These are phyloP conservation scores for Aspergillus sparsus DNA, from an alignment of 495 filamentous ascomycete species.

Conservation along the genomic window DNA sequence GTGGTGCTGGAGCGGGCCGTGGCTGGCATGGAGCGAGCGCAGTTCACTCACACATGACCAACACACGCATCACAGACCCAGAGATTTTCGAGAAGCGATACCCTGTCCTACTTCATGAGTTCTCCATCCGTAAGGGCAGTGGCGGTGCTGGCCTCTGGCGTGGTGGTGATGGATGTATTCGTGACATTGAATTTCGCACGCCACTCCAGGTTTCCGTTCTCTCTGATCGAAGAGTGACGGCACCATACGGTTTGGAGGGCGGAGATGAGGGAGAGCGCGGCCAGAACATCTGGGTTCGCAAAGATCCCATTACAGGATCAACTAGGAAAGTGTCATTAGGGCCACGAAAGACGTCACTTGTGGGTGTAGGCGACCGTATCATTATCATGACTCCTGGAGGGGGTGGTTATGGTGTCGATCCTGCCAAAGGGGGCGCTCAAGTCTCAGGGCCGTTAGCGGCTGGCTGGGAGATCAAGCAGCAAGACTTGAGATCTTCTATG, in stretches of 20 bases:
- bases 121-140: constrained; percentile 67
- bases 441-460: neutral
- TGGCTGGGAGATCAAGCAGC: constrained; percentile 10
- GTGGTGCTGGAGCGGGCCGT: constrained; percentile 79
- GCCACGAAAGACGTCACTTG: constrained; percentile 18
- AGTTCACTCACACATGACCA: constrained; percentile 95
- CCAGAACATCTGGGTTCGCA: constrained; percentile 23
- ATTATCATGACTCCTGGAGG: constrained; percentile 20
- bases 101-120: constrained; percentile 79
- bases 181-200: constrained; percentile 41
- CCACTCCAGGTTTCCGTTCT: constrained; percentile 84
- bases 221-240: constrained; percentile 78
- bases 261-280: constrained; percentile 16
- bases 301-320: constrained; percentile 18
- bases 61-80: constrained; percentile 90
- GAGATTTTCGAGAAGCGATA: constrained; percentile 93
- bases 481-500: constrained; percentile 12
- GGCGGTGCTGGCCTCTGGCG: constrained; percentile 32
- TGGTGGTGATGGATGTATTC: constrained; percentile 39
- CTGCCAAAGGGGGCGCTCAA: neutral
- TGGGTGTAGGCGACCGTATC: constrained; percentile 14
- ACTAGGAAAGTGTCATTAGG: constrained; percentile 14
- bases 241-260: constrained; percentile 63
- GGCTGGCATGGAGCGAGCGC: constrained; percentile 82
- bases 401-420: constrained; percentile 14